These are phyloP conservation scores for Blechomonas ayalai DNA, from an alignment of 208 protist species.

Conservation along the genomic window DNA sequence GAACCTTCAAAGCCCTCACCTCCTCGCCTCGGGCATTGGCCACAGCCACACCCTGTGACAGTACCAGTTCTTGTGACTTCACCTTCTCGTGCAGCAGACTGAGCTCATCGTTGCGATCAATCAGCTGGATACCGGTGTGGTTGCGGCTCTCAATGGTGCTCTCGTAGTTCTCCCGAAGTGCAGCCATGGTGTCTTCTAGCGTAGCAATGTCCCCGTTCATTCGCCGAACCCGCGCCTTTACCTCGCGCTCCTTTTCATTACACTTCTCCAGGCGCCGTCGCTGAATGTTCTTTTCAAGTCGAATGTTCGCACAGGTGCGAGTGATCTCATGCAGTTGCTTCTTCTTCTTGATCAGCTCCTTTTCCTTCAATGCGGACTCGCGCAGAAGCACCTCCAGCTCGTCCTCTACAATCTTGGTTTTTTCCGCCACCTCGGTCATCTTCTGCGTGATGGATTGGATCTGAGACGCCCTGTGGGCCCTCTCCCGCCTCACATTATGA, in stretches of 20 bases:
- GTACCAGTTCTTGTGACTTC: slow-evolving; percentile 89
- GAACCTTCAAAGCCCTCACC: slow-evolving; percentile 50
- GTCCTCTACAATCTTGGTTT: slow-evolving; percentile 94
- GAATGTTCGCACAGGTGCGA: slow-evolving; percentile 58
- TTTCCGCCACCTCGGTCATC: slow-evolving; percentile 93
- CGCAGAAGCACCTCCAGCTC: slow-evolving; percentile 88
- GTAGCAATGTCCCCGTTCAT: slow-evolving; percentile 88
- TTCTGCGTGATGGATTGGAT: slow-evolving; percentile 91
- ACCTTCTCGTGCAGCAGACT: slow-evolving; percentile 92
- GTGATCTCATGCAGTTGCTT: slow-evolving; percentile 71
- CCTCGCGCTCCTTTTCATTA: slow-evolving; percentile 53
- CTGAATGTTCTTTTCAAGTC: slow-evolving; percentile 80
- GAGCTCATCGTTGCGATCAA: slow-evolving; percentile 95
- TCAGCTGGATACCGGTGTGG: slow-evolving; percentile 92
- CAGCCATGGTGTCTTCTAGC: slow-evolving; percentile 84
- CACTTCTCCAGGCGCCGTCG: slow-evolving; percentile 59
- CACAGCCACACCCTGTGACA: slow-evolving; percentile 79
- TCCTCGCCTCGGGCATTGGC: slow-evolving; percentile 74
- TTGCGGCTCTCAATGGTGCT: slow-evolving; percentile 88
- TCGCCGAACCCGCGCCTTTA: slow-evolving; percentile 87
- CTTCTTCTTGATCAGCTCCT: slow-evolving; percentile 72
- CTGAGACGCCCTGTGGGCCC: slow-evolving; percentile 88
- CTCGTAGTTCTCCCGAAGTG: slow-evolving; percentile 82
- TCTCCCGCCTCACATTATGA: slow-evolving; percentile 89
- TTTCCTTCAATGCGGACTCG: slow-evolving; percentile 87